Evolutionary conservation across 148 eudicot genomes (phyloP).

Genomic region (Pharnaceum exiguum): DNA sequence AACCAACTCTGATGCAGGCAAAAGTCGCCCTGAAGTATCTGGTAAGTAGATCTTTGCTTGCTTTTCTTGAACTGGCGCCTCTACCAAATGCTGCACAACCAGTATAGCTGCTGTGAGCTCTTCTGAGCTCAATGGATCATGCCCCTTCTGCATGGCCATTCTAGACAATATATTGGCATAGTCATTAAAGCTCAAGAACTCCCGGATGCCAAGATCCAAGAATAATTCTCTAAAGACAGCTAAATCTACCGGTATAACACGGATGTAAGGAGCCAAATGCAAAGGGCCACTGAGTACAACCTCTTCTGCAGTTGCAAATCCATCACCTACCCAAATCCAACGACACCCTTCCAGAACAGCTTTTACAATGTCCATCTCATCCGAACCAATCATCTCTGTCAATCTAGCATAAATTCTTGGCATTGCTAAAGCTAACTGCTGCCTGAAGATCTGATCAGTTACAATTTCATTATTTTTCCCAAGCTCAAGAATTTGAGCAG

Average conservation of each 20-base stretch:
- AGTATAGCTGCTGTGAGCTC: slow-evolving; percentile 82
- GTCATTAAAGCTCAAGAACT: slow-evolving; percentile 64
- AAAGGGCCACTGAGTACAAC: slow-evolving; percentile 95
- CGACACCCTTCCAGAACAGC: slow-evolving; percentile 92
- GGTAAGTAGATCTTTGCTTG: slow-evolving; percentile 71
- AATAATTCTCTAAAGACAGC: slow-evolving; percentile 89
- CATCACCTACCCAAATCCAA: slow-evolving; percentile 99
- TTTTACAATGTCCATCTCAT: slow-evolving; percentile 93
- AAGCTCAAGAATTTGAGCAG: slow-evolving; percentile 99
- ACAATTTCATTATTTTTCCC: slow-evolving; percentile 92
- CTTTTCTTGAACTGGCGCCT: slow-evolving; percentile 53
- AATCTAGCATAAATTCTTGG: slow-evolving; percentile 86
- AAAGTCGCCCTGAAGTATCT: slow-evolving; percentile 67
- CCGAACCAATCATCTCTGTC: slow-evolving; percentile 60
- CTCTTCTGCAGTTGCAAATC: slow-evolving; percentile 87
- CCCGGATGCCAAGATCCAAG: slow-evolving; percentile 83
- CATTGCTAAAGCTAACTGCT: slow-evolving; percentile 89
- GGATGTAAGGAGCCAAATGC: slow-evolving; percentile 96
- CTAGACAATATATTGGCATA: slow-evolving; percentile 69
- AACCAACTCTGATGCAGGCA: slow-evolving; percentile 69
- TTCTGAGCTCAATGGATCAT: slow-evolving; percentile 56
- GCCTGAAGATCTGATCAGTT: slow-evolving; percentile 69
- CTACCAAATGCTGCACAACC: slow-evolving; percentile 92
- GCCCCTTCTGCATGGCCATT: slow-evolving; percentile 71
- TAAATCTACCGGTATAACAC: slow-evolving; percentile 92